phyloP scores from a whole-genome alignment of 768 basidiomycete genomes.

The Boletus fagicola region DNA sequence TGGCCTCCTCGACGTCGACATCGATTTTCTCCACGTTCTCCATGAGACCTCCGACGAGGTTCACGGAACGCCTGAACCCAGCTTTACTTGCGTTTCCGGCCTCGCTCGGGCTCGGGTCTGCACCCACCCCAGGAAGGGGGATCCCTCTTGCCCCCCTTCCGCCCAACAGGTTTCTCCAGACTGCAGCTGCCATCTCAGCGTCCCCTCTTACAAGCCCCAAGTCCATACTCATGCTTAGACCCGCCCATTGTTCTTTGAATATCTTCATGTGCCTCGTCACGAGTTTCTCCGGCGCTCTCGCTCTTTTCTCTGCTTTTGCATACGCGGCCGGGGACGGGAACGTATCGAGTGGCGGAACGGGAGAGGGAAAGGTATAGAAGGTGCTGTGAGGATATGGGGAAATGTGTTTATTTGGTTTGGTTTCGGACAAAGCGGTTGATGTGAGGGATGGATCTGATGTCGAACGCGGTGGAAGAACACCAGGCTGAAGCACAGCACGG shows the following conservation, averaged over 20 bases:
- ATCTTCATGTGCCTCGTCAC: constrained; percentile 89
- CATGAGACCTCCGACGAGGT: constrained; percentile 65
- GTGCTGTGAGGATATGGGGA: constrained; percentile 25
- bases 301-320: constrained; percentile 30
- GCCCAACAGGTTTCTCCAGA: constrained; percentile 92
- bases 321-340: constrained; percentile 29
- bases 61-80: constrained; percentile 60
- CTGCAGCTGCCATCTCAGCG: constrained; percentile 76
- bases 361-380: constrained; percentile 31
- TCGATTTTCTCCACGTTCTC: constrained; percentile 59
- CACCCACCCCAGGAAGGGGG: constrained; percentile 28
- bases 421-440: constrained; percentile 1
- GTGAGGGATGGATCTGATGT: constrained; percentile 12
- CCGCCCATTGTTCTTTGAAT: constrained; percentile 89
- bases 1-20: constrained; percentile 54
- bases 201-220: constrained; percentile 74
- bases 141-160: constrained; percentile 79
- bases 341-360: constrained; percentile 25
- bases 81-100: constrained; percentile 1
- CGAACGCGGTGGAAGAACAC: constrained; percentile 28
- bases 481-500: constrained; percentile 72
- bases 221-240: constrained; percentile 77
- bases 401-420: constrained; percentile 15
- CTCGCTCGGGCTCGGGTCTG: constrained; percentile 5
- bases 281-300: constrained; percentile 69